phyloP scores from a whole-genome alignment of 2,329 filamentous ascomycete species.

The Escovopsis weberi region DNA sequence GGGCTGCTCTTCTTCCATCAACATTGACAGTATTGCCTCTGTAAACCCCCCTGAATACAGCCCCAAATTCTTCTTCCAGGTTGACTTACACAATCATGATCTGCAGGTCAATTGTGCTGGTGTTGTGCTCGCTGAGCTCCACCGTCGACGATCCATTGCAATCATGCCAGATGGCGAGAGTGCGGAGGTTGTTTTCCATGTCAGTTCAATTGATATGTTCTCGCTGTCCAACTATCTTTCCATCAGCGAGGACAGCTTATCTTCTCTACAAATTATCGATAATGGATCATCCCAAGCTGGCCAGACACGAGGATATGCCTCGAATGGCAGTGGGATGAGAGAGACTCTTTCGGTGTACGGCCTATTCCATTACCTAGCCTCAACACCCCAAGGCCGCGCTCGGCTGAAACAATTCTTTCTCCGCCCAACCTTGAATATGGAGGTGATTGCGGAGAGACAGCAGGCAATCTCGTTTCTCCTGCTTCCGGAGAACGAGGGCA shows the following conservation, averaged over 20 bases:
- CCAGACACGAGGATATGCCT: constrained; percentile 48
- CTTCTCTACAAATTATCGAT: constrained; percentile 72
- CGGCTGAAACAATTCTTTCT: constrained; percentile 69
- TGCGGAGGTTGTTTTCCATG: constrained; percentile 34
- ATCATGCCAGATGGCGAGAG: constrained; percentile 46
- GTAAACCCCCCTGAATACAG: constrained; percentile 22
- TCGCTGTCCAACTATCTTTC: constrained; percentile 55
- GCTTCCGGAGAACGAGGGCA: constrained; percentile 48
- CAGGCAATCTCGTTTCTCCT: constrained; percentile 53
- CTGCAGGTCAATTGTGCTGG: constrained; percentile 66
- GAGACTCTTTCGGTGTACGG: constrained; percentile 76
- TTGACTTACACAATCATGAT: background rate
- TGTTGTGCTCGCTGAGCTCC: constrained; percentile 68
- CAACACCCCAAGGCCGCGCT: constrained; percentile 64
- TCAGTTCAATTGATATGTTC: constrained; percentile 61
- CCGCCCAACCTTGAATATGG: constrained; percentile 56
- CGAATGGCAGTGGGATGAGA: constrained; percentile 44
- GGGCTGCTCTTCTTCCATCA: constrained; percentile 53
- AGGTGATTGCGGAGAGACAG: constrained; percentile 57
- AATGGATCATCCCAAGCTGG: constrained; percentile 72
- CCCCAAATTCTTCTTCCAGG: too few species aligned
- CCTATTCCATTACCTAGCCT: constrained; percentile 59
- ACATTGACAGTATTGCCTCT: constrained; percentile 59
- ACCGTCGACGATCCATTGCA: constrained; percentile 42
- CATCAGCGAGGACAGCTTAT: constrained; percentile 64